A percentile compares a stretch with the other conserved stretches of the same genome.
Evolutionary conservation across 176 grass and related monocot genomes (phyloP).

Genomic region (Ampelocalamus luodianensis): DNA sequence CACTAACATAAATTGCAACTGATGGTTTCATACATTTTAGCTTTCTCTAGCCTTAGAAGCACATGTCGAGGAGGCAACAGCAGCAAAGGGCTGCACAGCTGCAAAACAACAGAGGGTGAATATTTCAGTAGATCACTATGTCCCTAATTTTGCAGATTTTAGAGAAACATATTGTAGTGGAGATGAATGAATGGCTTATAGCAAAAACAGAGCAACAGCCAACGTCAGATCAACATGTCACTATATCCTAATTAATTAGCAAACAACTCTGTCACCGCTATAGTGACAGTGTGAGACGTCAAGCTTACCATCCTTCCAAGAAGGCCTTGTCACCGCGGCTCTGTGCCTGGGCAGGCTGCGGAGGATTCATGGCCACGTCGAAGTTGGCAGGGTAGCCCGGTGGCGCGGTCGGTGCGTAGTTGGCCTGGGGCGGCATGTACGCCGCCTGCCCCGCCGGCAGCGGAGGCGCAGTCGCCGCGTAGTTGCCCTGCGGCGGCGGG

Average conservation of each 20-base stretch:
- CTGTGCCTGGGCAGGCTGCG: conserved; percentile 40
- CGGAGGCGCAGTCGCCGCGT: conserved; percentile 30
- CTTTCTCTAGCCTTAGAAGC: conserved; percentile 31
- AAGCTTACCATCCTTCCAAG: conserved; percentile 70
- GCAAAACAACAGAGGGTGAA: conserved; percentile 26
- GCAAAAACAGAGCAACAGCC: not conserved
- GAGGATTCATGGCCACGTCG: conserved; percentile 34
- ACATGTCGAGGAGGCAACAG: conserved; percentile 63
- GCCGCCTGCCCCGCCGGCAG: conserved; percentile 21
- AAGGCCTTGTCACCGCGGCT: conserved; percentile 70
- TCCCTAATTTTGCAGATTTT: not conserved
- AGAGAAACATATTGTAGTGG: not conserved
- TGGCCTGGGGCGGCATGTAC: conserved; percentile 22
- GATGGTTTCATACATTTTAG: not conserved
- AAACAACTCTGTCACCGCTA: too few species aligned
- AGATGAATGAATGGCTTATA: not conserved
- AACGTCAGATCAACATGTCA: not conserved
- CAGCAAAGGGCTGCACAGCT: conserved; percentile 65
- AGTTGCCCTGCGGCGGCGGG: conserved; percentile 37
- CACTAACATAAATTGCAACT: not conserved
- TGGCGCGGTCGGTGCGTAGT: not conserved
- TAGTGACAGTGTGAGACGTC: not conserved
- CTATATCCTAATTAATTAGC: not conserved
- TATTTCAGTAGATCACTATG: not conserved
- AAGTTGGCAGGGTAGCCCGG: conserved; percentile 53